These are phyloP conservation scores for Myrica gale DNA, from an alignment of 306 rosid genomes.

Conservation along the genomic window DNA sequence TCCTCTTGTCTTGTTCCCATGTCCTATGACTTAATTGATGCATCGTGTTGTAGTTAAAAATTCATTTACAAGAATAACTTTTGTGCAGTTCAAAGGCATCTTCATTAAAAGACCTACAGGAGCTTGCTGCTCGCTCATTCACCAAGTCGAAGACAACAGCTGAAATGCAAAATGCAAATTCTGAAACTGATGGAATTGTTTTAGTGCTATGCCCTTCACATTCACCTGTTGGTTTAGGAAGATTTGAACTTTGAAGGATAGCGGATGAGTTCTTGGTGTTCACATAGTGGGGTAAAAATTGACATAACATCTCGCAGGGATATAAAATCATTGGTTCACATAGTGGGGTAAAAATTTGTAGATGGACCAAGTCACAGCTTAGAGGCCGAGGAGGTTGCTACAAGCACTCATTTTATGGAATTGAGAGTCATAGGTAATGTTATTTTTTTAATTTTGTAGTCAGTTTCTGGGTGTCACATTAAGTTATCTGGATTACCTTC, in stretches of 20 bases:
- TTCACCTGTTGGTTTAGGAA: too few species aligned
- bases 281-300: too few species aligned
- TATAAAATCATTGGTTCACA: slow-evolving; percentile 90
- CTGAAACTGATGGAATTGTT: slow-evolving; percentile 38
- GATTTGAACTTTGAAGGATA: too few species aligned
- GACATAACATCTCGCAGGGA: slow-evolving; percentile 49
- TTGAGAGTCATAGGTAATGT: slow-evolving; percentile 90
- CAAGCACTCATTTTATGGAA: slow-evolving; percentile 99
- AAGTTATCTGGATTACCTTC: background rate
- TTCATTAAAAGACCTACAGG: slow-evolving; percentile 76
- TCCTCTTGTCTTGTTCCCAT: background rate
- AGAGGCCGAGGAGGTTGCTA: slow-evolving; percentile 99
- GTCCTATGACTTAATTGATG: background rate
- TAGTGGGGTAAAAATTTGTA: slow-evolving; percentile 95
- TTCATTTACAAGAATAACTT: slow-evolving; percentile 6
- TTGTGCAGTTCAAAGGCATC: slow-evolving; percentile 73
- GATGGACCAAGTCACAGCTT: slow-evolving; percentile 99
- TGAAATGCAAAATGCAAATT: slow-evolving; percentile 36
- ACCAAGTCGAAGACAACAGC: slow-evolving; percentile 44
- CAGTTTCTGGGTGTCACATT: background rate
- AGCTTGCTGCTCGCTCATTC: slow-evolving; percentile 60
- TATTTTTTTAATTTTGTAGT: background rate
- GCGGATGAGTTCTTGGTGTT: too few species aligned
- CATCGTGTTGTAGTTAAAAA: background rate
- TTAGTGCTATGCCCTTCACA: too few species aligned